phyloP scores from a whole-genome alignment of 2,329 filamentous ascomycete species.

The Arthrinium phaeospermum region DNA sequence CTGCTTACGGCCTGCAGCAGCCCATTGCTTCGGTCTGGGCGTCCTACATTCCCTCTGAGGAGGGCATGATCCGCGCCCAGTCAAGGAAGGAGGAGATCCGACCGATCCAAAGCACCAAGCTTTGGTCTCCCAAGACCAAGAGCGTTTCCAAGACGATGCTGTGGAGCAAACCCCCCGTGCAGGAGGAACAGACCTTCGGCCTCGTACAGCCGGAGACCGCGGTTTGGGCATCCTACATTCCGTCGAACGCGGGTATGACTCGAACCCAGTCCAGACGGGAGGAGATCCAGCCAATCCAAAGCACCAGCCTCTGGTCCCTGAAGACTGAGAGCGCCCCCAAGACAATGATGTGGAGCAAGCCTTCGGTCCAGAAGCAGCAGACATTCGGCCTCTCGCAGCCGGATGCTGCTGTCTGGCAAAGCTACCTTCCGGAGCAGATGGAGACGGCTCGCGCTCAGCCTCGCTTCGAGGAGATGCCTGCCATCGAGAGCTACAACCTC shows the following conservation, averaged over 20 bases:
- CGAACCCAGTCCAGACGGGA: conserved; percentile 9
- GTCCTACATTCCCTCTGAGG: conserved; percentile 12
- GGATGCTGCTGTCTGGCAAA: conserved; percentile 43
- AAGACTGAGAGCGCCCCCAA: not conserved
- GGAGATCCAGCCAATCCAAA: conserved; percentile 16
- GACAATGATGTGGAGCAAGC: conserved; percentile 11
- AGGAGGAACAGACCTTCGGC: conserved; percentile 26
- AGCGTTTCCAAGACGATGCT: not conserved
- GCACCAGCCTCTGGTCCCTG: conserved; percentile 13
- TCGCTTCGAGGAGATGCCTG: conserved; percentile 34
- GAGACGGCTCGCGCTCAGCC: conserved; percentile 37
- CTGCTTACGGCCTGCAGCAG: conserved; percentile 5
- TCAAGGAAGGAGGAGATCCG: conserved; percentile 13
- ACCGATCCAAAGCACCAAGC: conserved; percentile 17
- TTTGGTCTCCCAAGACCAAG: not conserved
- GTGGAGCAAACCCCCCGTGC: not conserved
- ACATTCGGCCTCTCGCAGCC: conserved; percentile 41
- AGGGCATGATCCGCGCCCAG: not conserved
- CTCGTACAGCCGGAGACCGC: conserved; percentile 44
- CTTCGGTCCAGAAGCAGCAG: not conserved
- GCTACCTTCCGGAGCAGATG: conserved; percentile 37
- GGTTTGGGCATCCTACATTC: conserved; percentile 37
- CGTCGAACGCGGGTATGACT: not conserved
- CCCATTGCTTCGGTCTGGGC: conserved; percentile 11
- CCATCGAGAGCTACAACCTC: conserved; percentile 44